These are phyloP conservation scores for Capsella rubella DNA, from an alignment of 441 rosid species.

Conservation along the genomic window DNA sequence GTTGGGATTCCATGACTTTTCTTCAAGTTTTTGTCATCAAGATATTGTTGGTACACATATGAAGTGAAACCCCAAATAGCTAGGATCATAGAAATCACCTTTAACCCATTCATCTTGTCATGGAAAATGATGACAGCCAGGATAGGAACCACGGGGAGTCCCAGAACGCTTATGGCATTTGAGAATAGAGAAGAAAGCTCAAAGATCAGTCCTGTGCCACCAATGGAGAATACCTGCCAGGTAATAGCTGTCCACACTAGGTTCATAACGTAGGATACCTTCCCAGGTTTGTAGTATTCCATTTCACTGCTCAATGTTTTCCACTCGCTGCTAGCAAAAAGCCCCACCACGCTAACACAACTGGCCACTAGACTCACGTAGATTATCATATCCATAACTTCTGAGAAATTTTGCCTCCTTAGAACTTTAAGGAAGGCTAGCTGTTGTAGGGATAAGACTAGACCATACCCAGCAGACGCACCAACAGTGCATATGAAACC, in stretches of 20 bases:
- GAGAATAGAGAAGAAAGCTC: constrained; percentile 71
- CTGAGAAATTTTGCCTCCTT: constrained; percentile 44
- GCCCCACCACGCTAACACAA: constrained; percentile 45
- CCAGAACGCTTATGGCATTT: constrained; percentile 60
- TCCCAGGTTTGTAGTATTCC: constrained; percentile 50
- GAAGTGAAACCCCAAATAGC: constrained; percentile 76
- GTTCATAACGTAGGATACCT: constrained; percentile 52
- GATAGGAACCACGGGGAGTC: constrained; percentile 58
- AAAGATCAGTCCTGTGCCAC: constrained; percentile 58
- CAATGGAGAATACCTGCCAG: constrained; percentile 50
- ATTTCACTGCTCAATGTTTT: constrained; percentile 47
- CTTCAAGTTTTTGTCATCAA: constrained; percentile 44
- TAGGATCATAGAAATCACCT: constrained; percentile 63
- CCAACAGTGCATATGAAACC: constrained; percentile 57
- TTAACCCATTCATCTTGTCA: constrained; percentile 68
- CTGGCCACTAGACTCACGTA: constrained; percentile 50
- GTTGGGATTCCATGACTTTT: constrained; percentile 13
- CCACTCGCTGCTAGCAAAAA: constrained; percentile 72
- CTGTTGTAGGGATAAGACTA: constrained; percentile 46
- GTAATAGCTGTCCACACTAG: constrained; percentile 54
- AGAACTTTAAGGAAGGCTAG: constrained; percentile 55
- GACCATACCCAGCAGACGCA: constrained; percentile 53
- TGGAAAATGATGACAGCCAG: constrained; percentile 59
- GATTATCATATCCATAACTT: constrained; percentile 53
- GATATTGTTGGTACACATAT: constrained; percentile 56